Conservation (phyloP, 2,329 filamentous ascomycete species). For the Neofusicoccum kwambonambiense region DNA sequence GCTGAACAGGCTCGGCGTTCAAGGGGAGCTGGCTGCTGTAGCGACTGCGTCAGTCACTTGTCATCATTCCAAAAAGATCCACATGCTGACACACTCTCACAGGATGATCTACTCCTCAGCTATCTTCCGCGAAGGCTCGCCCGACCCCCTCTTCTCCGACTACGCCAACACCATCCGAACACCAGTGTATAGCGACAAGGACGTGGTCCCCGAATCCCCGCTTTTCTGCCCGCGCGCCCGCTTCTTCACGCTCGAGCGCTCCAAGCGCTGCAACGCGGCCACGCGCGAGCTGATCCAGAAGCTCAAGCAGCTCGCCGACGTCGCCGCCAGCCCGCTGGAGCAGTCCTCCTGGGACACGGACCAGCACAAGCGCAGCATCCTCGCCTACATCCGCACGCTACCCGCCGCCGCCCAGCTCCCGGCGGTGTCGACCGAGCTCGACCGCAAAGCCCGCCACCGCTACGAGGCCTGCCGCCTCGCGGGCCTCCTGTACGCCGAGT, state of each 20-base stretch:
- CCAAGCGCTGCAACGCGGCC: constrained; percentile 20
- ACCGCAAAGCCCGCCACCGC: constrained; percentile 26
- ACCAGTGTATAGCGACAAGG: neutral
- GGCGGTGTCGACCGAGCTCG: constrained; percentile 20
- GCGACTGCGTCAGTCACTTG: constrained; percentile 11
- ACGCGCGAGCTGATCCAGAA: constrained; percentile 29
- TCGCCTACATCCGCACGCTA: neutral
- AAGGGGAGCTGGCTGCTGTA: constrained; percentile 32
- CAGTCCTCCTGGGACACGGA: neutral
- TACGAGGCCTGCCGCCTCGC: constrained; percentile 38
- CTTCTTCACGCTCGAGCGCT: constrained; percentile 30
- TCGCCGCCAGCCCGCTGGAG: constrained; percentile 24
- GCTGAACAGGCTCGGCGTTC: constrained; percentile 29
- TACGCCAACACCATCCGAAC: constrained; percentile 16
- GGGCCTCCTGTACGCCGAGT: constrained; percentile 32
- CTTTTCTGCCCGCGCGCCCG: constrained; percentile 30
- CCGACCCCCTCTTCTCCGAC: constrained; percentile 29
- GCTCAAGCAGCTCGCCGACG: constrained; percentile 31
- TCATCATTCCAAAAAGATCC: neutral
- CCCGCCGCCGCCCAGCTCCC: constrained; percentile 20
- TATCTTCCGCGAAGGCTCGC: constrained; percentile 31
- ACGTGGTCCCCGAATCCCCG: constrained; percentile 34
- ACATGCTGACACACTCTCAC: neutral
- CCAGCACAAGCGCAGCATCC: neutral
- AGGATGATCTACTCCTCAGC: constrained; percentile 30